A percentile compares a stretch with the other conserved stretches of the same genome.
These are phyloP conservation scores for Erodium texanum DNA, from an alignment of 441 rosid species.

Conservation along the genomic window DNA sequence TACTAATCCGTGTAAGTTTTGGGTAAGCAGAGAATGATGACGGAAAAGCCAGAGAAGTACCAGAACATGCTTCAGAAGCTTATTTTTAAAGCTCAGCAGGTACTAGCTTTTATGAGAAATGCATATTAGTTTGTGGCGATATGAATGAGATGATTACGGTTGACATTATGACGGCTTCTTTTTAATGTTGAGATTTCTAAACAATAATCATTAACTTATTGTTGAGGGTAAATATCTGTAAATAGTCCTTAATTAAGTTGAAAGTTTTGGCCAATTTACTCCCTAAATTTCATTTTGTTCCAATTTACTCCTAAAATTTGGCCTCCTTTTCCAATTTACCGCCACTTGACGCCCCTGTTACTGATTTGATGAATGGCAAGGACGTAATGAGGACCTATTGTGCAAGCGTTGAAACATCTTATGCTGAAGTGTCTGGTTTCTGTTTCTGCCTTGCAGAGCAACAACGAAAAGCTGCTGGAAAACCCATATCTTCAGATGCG, in stretches of 20 bases:
- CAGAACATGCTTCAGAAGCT: conserved; percentile 96
- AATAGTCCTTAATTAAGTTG: neutral
- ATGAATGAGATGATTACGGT: neutral
- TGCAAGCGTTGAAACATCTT: no score
- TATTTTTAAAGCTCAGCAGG: conserved; percentile 96
- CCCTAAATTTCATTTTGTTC: neutral
- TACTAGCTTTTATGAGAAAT: conserved; percentile 17
- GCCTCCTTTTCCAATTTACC: neutral
- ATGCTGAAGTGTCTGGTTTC: conserved; percentile 17
- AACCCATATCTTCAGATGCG: conserved; percentile 99
- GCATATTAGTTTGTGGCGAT: neutral
- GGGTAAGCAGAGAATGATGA: conserved; percentile 89
- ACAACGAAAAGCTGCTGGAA: conserved; percentile 93
- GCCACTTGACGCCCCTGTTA: neutral
- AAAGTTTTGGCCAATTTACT: neutral
- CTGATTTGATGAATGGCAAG: neutral
- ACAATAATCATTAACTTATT: neutral
- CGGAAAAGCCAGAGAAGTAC: conserved; percentile 88
- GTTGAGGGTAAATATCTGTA: neutral
- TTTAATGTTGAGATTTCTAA: conserved; percentile 6
- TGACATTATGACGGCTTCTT: neutral
- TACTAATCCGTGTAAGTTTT: conserved; percentile 19
- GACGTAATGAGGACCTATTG: neutral
- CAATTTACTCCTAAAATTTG: neutral
- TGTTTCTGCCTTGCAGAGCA: conserved; percentile 54